phyloP scores from a whole-genome alignment of 352 stramenopile genomes.

The Pythium brachiatum region DNA sequence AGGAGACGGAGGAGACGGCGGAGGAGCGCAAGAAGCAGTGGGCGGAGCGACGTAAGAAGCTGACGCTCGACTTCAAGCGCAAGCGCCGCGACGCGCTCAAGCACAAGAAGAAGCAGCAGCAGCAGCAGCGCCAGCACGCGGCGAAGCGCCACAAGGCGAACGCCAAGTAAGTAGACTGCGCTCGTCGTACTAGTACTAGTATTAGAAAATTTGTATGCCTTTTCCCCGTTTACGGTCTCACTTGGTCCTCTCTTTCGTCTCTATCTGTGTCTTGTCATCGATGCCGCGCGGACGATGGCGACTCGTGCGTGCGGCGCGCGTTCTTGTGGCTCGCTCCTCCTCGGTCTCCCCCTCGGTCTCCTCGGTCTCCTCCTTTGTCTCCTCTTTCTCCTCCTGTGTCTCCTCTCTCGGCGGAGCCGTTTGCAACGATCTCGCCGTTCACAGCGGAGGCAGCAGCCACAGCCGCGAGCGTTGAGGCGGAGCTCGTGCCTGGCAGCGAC shows the following conservation, averaged over 20 bases:
- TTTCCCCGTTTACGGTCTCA: background rate
- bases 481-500: conserved; percentile 18
- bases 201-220: background rate
- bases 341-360: too few species aligned
- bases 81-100: conserved; percentile 77
- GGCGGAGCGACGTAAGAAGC: conserved; percentile 62
- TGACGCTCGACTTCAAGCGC: conserved; percentile 79
- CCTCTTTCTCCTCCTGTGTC: background rate
- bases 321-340: background rate
- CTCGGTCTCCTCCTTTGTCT: too few species aligned
- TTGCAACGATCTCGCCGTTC: too few species aligned
- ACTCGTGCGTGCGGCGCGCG: background rate
- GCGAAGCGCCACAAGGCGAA: conserved; percentile 39
- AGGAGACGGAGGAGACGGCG: conserved; percentile 22
- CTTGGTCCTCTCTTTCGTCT: background rate
- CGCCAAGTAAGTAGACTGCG: background rate
- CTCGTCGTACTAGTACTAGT: too few species aligned
- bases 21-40: conserved; percentile 31
- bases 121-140: conserved; percentile 27
- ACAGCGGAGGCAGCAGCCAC: conserved; percentile 7
- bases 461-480: background rate
- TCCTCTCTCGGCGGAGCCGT: too few species aligned
- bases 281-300: background rate
- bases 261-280: background rate
- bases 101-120: conserved; percentile 70